A percentile compares a stretch with the other conserved stretches of the same genome.
Conservation (phyloP, 352 stramenopile genomes). For the Nothophytophthora sp. region DNA sequence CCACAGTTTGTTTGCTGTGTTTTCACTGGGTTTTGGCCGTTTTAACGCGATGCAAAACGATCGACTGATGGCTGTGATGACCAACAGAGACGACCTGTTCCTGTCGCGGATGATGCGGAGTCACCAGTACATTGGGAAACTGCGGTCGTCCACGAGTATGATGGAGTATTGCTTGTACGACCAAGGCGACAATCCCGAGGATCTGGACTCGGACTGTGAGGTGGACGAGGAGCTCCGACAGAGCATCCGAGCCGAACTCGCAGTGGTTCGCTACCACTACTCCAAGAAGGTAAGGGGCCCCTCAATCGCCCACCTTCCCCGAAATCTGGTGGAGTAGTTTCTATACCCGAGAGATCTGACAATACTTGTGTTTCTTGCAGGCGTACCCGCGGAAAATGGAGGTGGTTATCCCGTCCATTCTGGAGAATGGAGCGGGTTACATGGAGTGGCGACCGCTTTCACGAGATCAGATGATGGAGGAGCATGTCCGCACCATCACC, state of each 20-base stretch:
- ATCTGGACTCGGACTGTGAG: constrained; percentile 82
- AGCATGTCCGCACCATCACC: constrained; percentile 64
- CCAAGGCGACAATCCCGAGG: constrained; percentile 82
- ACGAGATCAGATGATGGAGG: constrained; percentile 79
- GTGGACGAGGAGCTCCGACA: constrained; percentile 77
- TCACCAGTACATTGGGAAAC: constrained; percentile 87
- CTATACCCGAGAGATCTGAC: background rate
- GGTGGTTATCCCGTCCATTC: constrained; percentile 72
- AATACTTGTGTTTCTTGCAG: constrained; percentile 17
- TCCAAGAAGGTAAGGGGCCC: constrained; percentile 54
- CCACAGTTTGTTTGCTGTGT: background rate
- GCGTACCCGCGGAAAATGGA: constrained; percentile 82
- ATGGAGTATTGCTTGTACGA: constrained; percentile 89
- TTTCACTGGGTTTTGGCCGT: background rate
- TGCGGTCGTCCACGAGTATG: constrained; percentile 77
- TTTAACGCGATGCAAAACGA: background rate
- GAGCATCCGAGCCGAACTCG: constrained; percentile 73
- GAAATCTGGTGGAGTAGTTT: too few relatives aligned
- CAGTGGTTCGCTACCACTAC: constrained; percentile 72
- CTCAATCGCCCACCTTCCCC: too few relatives aligned
- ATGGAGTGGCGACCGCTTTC: constrained; percentile 75
- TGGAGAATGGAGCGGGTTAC: constrained; percentile 59
- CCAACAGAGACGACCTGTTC: constrained; percentile 71
- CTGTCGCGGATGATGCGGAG: constrained; percentile 77
- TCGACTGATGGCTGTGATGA: background rate